Percentiles rank a stretch among this genome's conserved stretches.
These are phyloP conservation scores for Fistulifera pelliculosa DNA, from an alignment of 108 stramenopile genomes.

Conservation along the genomic window DNA sequence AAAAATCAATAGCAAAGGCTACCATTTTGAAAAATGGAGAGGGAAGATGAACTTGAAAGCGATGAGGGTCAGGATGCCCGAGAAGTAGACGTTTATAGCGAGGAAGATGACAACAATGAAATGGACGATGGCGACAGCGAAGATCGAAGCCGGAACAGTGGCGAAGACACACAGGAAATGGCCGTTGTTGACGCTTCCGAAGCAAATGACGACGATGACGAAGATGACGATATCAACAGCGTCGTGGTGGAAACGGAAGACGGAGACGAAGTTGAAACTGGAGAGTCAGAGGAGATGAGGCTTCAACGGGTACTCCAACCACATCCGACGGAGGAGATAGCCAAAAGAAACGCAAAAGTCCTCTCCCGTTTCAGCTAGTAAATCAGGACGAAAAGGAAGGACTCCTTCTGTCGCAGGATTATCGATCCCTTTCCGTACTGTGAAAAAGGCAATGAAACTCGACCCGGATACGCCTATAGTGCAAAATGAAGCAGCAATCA, in stretches of 20 bases:
- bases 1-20: too few species aligned
- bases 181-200: not conserved
- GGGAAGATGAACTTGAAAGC: too few species aligned
- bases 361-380: not conserved
- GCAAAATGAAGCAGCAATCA: constrained; percentile 81
- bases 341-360: not conserved
- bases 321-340: not conserved
- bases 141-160: not conserved
- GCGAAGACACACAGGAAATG: not conserved
- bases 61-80: too few species aligned
- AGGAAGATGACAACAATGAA: not conserved
- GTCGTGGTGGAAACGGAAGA: not conserved
- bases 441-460: constrained; percentile 78
- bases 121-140: not conserved
- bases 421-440: constrained; percentile 69
- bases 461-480: constrained; percentile 75
- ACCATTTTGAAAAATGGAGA: too few species aligned
- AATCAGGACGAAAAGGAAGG: constrained; percentile 17
- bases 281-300: not conserved
- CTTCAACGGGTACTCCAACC: not conserved
- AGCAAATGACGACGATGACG: not conserved
- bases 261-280: not conserved
- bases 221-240: not conserved
- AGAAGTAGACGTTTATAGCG: too few species aligned
- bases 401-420: constrained; percentile 63